phyloP scores from a whole-genome alignment of 495 filamentous ascomycete species.

The Penicillium verhagenii region DNA sequence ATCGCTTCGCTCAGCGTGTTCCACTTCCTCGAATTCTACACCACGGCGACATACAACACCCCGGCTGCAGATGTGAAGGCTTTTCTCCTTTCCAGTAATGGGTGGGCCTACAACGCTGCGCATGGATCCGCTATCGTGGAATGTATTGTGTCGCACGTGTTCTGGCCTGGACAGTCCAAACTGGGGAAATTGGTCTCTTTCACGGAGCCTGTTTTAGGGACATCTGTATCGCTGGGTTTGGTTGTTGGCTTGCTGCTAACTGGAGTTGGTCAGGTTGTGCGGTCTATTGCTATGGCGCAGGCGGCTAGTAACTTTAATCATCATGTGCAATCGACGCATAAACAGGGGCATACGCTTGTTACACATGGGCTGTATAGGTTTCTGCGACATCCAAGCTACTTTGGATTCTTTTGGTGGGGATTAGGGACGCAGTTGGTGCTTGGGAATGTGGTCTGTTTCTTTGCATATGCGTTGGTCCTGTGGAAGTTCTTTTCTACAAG shows the following conservation, averaged over 20 bases:
- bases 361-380: conserved; percentile 64
- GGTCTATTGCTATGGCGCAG: conserved; percentile 81
- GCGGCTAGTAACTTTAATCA: conserved; percentile 94
- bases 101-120: conserved; percentile 78
- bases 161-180: conserved; percentile 48
- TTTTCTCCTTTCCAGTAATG: conserved; percentile 86
- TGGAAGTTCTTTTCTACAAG: conserved; percentile 79
- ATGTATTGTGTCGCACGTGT: conserved; percentile 55
- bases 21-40: conserved; percentile 95
- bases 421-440: conserved; percentile 89
- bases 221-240: conserved; percentile 24
- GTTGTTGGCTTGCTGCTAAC: conserved; percentile 63
- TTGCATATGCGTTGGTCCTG: conserved; percentile 70
- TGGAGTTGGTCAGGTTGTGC: conserved; percentile 65
- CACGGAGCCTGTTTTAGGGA: conserved; percentile 15
- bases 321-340: conserved; percentile 65
- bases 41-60: conserved; percentile 82
- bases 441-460: conserved; percentile 81
- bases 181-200: conserved; percentile 28
- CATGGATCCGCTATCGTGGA: conserved; percentile 73
- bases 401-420: conserved; percentile 99
- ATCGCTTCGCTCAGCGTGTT: conserved; percentile 71
- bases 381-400: conserved; percentile 91
- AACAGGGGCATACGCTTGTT: conserved; percentile 71
- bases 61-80: conserved; percentile 63